A percentile compares a stretch with the other conserved stretches of the same genome.
Conservation (phyloP, 192 early-diverging fungal species). For the Mortierella hygrophila region DNA sequence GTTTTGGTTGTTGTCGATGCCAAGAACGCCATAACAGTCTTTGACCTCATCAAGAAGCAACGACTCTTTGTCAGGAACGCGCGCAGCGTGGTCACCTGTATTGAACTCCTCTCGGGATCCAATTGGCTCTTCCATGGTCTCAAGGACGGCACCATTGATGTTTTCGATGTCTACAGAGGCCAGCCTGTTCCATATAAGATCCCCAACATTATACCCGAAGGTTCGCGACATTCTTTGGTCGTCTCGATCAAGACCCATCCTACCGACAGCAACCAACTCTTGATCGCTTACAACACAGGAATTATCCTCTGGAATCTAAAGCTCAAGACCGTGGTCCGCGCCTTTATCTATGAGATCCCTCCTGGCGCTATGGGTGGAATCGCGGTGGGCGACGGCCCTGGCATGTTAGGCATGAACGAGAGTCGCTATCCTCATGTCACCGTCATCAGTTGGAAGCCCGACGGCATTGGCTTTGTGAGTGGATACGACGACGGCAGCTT, state of each 20-base stretch:
- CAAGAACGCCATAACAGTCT: constrained; percentile 60
- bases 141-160: constrained; percentile 62
- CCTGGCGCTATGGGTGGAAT: constrained; percentile 40
- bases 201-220: constrained; percentile 59
- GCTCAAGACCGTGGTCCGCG: constrained; percentile 45
- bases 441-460: constrained; percentile 61
- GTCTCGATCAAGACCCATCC: constrained; percentile 64
- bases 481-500: constrained; percentile 60
- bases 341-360: constrained; percentile 47
- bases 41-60: constrained; percentile 62
- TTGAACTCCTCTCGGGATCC: constrained; percentile 58
- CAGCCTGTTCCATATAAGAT: constrained; percentile 54
- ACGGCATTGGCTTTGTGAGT: constrained; percentile 61
- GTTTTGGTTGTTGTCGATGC: constrained; percentile 61
- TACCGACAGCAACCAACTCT: constrained; percentile 61
- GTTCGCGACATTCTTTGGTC: constrained; percentile 52
- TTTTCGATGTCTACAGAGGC: constrained; percentile 60
- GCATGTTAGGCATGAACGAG: constrained; percentile 25
- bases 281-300: constrained; percentile 65
- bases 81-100: constrained; percentile 60
- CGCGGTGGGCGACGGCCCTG: not conserved
- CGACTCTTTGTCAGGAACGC: constrained; percentile 50
- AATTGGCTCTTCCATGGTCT: constrained; percentile 68
- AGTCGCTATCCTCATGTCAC: constrained; percentile 51
- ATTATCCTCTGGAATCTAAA: constrained; percentile 66